Evolutionary conservation across 208 protist species (phyloP).

Genomic region (Crithidia thermophila): DNA sequence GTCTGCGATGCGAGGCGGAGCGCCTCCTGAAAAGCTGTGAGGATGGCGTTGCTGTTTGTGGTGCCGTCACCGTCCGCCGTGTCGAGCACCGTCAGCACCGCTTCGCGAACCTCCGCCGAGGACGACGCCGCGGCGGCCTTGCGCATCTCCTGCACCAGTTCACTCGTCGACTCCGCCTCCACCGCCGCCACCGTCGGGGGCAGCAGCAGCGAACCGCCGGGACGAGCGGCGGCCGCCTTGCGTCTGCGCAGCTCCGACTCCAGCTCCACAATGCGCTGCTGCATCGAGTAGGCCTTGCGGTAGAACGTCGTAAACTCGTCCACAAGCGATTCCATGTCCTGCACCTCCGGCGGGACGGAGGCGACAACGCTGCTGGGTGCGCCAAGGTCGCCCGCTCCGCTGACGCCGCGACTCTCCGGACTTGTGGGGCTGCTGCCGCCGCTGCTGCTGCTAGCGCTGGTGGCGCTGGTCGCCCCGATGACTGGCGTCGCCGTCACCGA

Average conservation of each 20-base stretch:
- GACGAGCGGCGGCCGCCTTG: not conserved
- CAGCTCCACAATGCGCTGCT: conserved; percentile 43
- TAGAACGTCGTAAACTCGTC: conserved; percentile 78
- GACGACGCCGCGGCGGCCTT: conserved; percentile 20
- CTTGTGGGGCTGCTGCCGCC: not conserved
- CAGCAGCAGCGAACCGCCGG: not conserved
- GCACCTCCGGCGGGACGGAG: conserved; percentile 50
- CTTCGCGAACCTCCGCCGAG: conserved; percentile 13
- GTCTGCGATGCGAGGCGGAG: conserved; percentile 26
- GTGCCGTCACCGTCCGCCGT: not conserved
- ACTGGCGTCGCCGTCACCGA: not conserved
- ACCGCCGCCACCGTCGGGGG: not conserved
- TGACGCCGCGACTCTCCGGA: not conserved
- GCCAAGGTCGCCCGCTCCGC: conserved; percentile 1
- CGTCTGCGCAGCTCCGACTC: conserved; percentile 40
- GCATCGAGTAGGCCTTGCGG: conserved; percentile 31
- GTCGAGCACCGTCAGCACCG: conserved; percentile 13
- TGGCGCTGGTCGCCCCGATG: not conserved
- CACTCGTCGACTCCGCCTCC: not conserved
- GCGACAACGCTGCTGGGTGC: not conserved
- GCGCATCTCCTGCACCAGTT: conserved; percentile 16
- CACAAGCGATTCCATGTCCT: conserved; percentile 72
- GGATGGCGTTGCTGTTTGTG: conserved; percentile 4
- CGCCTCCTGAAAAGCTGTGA: conserved; percentile 26
- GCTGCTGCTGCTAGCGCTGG: not conserved